Conservation (phyloP, 331 rosid genomes). For the Prunus yedoensis region DNA sequence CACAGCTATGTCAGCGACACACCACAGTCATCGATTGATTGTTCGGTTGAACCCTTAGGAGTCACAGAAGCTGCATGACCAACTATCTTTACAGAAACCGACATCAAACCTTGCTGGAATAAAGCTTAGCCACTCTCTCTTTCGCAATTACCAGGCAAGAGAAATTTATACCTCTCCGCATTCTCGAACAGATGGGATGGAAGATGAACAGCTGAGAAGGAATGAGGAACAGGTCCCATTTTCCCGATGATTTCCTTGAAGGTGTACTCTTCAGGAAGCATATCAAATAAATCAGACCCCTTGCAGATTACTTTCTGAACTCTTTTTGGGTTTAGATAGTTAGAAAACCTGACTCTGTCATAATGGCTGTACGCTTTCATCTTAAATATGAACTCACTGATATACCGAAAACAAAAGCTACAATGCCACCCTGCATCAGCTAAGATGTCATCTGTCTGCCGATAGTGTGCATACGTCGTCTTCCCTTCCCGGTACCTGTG, state of each 20-base stretch:
- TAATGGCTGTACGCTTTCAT: slow-evolving; percentile 98
- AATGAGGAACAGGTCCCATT: slow-evolving; percentile 98
- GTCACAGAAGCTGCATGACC: slow-evolving; percentile 42
- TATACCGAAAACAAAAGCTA: slow-evolving; percentile 90
- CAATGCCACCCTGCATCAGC: slow-evolving; percentile 99
- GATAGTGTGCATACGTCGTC: slow-evolving; percentile 85
- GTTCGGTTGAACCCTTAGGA: slow-evolving; percentile 41
- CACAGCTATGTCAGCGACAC: slow-evolving; percentile 36
- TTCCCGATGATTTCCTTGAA: slow-evolving; percentile 93
- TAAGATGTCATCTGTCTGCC: slow-evolving; percentile 77
- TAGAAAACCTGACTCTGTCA: slow-evolving; percentile 84
- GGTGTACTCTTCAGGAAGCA: slow-evolving; percentile 97
- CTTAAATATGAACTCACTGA: slow-evolving; percentile 87
- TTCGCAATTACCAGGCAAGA: slow-evolving; percentile 83
- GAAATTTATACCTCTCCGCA: slow-evolving; percentile 71
- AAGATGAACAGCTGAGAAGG: slow-evolving; percentile 94
- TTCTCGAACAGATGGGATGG: slow-evolving; percentile 86
- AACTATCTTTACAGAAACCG: slow-evolving; percentile 45
- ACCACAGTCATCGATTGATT: slow-evolving; percentile 35
- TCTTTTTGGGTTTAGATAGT: slow-evolving; percentile 64
- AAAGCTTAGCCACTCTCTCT: slow-evolving; percentile 58
- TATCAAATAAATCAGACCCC: slow-evolving; percentile 82
- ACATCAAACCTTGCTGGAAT: slow-evolving; percentile 19
- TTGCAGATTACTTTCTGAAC: slow-evolving; percentile 81
- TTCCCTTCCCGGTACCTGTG: slow-evolving; percentile 66